Evolutionary conservation across 371 early-diverging fungal species (phyloP).

Genomic region (Phascolomyces articulosus): DNA sequence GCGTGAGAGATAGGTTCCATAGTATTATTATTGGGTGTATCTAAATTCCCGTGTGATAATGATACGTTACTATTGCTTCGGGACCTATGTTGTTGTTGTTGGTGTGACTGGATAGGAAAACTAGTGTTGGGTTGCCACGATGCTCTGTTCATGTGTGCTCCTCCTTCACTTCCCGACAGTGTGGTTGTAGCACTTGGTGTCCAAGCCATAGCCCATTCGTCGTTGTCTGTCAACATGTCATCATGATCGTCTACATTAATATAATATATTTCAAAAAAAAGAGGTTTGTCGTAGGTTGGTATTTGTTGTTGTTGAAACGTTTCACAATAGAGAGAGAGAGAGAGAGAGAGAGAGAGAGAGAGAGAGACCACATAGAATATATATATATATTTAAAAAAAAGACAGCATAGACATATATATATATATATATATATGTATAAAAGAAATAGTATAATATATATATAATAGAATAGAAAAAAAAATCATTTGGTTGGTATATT

Average conservation of each 20-base stretch:
- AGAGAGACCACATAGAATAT: too few species aligned
- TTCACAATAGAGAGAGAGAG: too few species aligned
- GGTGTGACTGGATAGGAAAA: background rate
- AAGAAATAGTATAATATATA: background rate
- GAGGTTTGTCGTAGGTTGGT: background rate
- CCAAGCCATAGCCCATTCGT: constrained; percentile 4
- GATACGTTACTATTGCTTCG: constrained; percentile 2
- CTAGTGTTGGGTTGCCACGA: background rate
- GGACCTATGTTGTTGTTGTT: background rate
- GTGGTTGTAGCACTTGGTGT: background rate
- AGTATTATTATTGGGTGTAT: background rate
- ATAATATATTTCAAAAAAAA: background rate
- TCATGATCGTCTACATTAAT: background rate
- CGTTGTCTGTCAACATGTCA: constrained; percentile 2
- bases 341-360: too few species aligned
- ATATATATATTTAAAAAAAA: too few species aligned
- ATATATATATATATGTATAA: background rate
- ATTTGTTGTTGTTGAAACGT: background rate
- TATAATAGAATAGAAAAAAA: background rate
- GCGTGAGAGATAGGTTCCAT: background rate
- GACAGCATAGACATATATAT: too few species aligned
- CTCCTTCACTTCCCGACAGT: background rate
- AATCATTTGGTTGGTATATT: constrained; percentile 4
- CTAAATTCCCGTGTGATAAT: background rate
- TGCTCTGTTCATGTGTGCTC: background rate